phyloP scores from a whole-genome alignment of 192 early-diverging fungal genomes.

The Allomyces macrogynus region DNA sequence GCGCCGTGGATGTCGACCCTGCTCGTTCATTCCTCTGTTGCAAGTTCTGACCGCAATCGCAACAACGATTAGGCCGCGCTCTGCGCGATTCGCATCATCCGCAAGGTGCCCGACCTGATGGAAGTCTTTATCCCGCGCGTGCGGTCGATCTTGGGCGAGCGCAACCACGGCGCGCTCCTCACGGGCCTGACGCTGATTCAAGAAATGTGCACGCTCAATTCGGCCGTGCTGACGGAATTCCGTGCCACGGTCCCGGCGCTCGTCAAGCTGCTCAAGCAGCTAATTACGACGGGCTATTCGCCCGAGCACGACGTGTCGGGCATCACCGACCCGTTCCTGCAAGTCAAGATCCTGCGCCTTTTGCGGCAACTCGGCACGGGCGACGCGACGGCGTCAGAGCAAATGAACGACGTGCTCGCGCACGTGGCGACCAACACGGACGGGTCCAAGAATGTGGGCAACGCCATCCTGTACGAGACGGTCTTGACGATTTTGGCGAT shows the following conservation, averaged over 20 bases:
- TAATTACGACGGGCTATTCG: constrained; percentile 67
- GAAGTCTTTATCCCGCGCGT: constrained; percentile 60
- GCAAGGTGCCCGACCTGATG: constrained; percentile 78
- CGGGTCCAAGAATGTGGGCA: constrained; percentile 87
- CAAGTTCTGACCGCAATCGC: not conserved
- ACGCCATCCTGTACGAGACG: constrained; percentile 92
- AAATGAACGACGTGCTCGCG: constrained; percentile 92
- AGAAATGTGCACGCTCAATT: constrained; percentile 64
- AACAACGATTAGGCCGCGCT: constrained; percentile 52
- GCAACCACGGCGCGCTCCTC: constrained; percentile 87
- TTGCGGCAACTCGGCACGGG: constrained; percentile 68
- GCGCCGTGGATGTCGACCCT: no score
- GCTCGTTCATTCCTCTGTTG: not conserved
- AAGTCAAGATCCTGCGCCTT: constrained; percentile 78
- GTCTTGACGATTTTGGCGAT: constrained; percentile 92
- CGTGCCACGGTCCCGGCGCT: constrained; percentile 61
- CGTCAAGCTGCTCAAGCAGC: constrained; percentile 68
- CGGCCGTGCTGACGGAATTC: constrained; percentile 44
- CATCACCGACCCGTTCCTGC: constrained; percentile 93
- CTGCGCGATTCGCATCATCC: constrained; percentile 73
- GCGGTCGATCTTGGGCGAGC: constrained; percentile 61
- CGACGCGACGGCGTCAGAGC: constrained; percentile 61
- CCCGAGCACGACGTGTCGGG: constrained; percentile 92
- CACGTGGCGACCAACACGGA: constrained; percentile 94
- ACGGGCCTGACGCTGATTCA: constrained; percentile 72